A percentile compares a stretch with the other conserved stretches of the same genome.
These are phyloP conservation scores for Galeopsis tetrahit DNA, from an alignment of 257 asterid genomes.

Conservation along the genomic window DNA sequence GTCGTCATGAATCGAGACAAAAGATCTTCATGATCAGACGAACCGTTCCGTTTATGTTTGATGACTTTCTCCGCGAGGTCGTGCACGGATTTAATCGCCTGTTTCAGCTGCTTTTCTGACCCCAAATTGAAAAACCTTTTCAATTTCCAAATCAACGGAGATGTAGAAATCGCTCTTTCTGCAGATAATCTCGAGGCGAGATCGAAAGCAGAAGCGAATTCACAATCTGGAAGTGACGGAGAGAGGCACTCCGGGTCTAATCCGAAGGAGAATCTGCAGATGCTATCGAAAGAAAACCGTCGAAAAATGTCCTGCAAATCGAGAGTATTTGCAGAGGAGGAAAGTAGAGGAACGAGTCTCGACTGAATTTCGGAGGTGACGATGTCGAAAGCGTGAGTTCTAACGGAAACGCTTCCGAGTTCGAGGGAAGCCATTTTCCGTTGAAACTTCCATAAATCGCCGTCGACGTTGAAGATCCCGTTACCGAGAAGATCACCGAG, in stretches of 20 bases:
- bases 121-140: constrained; percentile 65
- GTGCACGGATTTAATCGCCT: constrained; percentile 52
- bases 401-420: constrained; percentile 59
- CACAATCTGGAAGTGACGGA: constrained; percentile 55
- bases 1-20: constrained; percentile 66
- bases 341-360: constrained; percentile 62
- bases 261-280: constrained; percentile 73
- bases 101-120: constrained; percentile 58
- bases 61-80: constrained; percentile 48
- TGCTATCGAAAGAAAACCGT: constrained; percentile 71
- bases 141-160: constrained; percentile 68
- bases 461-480: constrained; percentile 90
- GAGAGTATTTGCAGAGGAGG: constrained; percentile 25
- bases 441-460: constrained; percentile 79
- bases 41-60: constrained; percentile 28
- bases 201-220: constrained; percentile 65
- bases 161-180: constrained; percentile 60
- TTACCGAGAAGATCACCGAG: constrained; percentile 76
- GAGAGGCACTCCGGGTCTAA: constrained; percentile 70
- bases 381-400: constrained; percentile 60
- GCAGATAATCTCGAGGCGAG: constrained; percentile 77
- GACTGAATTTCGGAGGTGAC: constrained; percentile 51
- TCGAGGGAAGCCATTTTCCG: constrained; percentile 74
- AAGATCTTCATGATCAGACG: constrained; percentile 31
- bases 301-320: constrained; percentile 83